Evolutionary conservation across 495 filamentous ascomycete species (phyloP), one percentile per base, ranked within the genome.

Genomic region (Cladorrhinum samala): DNA sequence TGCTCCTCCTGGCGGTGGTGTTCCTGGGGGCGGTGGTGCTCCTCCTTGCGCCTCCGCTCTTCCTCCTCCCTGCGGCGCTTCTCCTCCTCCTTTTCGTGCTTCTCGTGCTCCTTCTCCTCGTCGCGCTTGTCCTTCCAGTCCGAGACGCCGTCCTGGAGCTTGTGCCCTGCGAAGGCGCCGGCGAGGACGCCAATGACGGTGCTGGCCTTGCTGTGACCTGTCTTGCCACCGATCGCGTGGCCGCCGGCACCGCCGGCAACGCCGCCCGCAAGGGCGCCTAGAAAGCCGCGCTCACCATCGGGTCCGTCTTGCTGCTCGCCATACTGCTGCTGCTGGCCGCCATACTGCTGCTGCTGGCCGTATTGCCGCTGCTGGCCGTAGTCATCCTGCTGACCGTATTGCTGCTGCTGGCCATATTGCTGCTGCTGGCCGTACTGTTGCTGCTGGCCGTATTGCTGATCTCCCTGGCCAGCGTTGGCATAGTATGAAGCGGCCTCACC

Each of bases 51-150:
- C 1, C 45, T 44, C 54, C 44, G 27, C 19, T 54, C 58, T 11
- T 54, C 54, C 18, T 54, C 45, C 20, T 56, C 47, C 9, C 51
- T 43, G 5, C 45, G 25, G 21, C 57, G 46, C 58, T 37, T 50
- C 41, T 68, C 54, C 54, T 71, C 77, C 5, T 61, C 63, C 30
- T 66, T 67, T 13, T 60, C 65, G 16, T 56, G 62, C 59, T 77
- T 77, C 48, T 75, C 39, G 30, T 53, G 54, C 38, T 54, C 50
- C n/a, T 56, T 67, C 50, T 68, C 56, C 37, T 71, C 66, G 43
- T 70, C 58, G 14, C 60, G 63, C 55, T 65, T 68, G 54, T 71
- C 64, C 46, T 68, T 68, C 62, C 67, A 67, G 40, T 68, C 65
- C 1, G 58, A 56, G 13, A 65, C 60, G 30, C 58, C 68, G 57